phyloP scores from a whole-genome alignment of 257 asterid genomes.

The Solanum corneliomulleri region DNA sequence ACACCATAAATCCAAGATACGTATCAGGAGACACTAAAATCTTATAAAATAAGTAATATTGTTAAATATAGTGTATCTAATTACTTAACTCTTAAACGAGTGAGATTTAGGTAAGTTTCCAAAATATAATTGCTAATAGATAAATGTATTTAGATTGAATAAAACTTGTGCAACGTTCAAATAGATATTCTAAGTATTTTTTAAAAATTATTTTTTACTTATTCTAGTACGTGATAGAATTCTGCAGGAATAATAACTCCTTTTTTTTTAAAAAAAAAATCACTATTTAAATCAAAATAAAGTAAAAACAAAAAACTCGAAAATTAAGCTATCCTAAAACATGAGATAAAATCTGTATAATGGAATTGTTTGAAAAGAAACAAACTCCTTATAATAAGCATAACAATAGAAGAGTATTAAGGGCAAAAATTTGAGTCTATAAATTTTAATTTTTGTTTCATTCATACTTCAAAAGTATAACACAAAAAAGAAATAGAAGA shows the following conservation, averaged over 20 bases:
- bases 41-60: too few relatives aligned
- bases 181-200: background rate
- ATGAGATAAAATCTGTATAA: background rate
- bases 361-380: background rate
- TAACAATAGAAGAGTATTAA: background rate
- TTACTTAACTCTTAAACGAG: too few relatives aligned
- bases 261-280: background rate
- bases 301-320: background rate
- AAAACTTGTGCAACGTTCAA: background rate
- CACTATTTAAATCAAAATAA: background rate
- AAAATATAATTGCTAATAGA: background rate
- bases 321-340: background rate
- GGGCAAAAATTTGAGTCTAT: background rate
- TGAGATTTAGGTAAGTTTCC: too few relatives aligned
- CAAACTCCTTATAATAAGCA: background rate
- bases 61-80: too few relatives aligned
- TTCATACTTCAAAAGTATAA: background rate
- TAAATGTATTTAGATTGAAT: background rate
- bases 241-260: background rate
- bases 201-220: too few relatives aligned
- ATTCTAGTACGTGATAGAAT: background rate
- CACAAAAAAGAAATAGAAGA: background rate
- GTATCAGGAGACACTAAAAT: too few relatives aligned
- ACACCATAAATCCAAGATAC: too few relatives aligned
- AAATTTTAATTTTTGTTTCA: background rate